Evolutionary conservation across 306 rosid genomes (phyloP), one percentile per base, ranked within the genome.

Genomic region (Acacia acuminata): DNA sequence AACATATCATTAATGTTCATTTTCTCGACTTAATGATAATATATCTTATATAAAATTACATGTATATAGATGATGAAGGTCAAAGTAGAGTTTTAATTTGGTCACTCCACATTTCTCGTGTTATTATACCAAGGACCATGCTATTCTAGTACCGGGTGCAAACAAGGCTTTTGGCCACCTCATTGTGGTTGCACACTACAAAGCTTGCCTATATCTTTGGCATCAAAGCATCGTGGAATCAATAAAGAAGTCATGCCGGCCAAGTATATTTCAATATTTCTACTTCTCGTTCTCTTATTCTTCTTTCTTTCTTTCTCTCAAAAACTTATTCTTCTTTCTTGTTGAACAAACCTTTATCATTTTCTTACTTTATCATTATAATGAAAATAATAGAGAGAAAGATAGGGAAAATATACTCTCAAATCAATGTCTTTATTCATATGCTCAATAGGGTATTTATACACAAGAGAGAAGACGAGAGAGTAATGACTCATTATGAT

Each of bases 211-310:
- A 7, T 92, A 89, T 72, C 97, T 98, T 98, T 0, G 98, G 98
- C 60, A 77, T 95, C 81, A 93, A 88, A 27, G 27, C 89, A 92
- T 94, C 36, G 98, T 77, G 98, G 98, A 5, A 87, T 93, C 74
- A 93, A 94, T 14, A 97, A 90, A 43, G 98, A 93, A 92, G 98
- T 95, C 63, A 93, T 95, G 98, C 98, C 98, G 97, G 98, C 16
- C 98, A 95, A 82, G 98, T 92, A 73, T 43, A 13, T 43, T 71
- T 67, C 9, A 7, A 36, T 27, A 27, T 27, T 27, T 27, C 27
- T 27, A 27, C 1, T 27, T 27, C 67, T 64, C 51, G 2, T 82
- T 20, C 40, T 73, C 50, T 15, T 71, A 43, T n/a, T 44, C 20
- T 25, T 25, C 61, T 25, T 40, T 68, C 30, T 27, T 27, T 27